Evolutionary conservation across 768 basidiomycete species (phyloP), one percentile per base, ranked within the genome.

Genomic region (Dioszegia hungarica): DNA sequence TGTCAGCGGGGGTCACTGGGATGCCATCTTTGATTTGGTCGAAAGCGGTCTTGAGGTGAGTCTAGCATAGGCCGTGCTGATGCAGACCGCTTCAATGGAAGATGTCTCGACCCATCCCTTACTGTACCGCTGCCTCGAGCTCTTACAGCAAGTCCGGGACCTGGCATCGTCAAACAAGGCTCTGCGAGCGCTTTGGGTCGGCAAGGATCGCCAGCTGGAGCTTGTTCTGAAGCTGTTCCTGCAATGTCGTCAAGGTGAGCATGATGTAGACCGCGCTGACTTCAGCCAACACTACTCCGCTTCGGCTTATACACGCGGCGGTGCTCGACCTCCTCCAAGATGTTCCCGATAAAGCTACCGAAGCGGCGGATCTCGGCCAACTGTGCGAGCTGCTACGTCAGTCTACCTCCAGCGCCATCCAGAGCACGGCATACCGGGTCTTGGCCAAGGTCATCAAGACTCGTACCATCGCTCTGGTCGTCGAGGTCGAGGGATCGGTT

Each of bases 1-100:
- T 68, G 80, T 94, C 1, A 79, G 84, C 14, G 95, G 94, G 0
- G 79, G 82, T 0, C 95, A 98, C 75, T 99, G 95, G 95, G 88
- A 90, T 46, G 82, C 92, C 31, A 84, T 92, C 4, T 93, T 89
- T 72, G 92, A 97, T 70, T 75, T 97, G 15, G 70, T 94, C 12
- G 92, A 94, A 74, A 87, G 81, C 57, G 89, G 88, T 66, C 79
- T 98, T 2, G 93, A 97, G 82, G 90, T 90, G 54, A 40, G 81
- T 66, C 14, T 19, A 33, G 5, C 47, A 8, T 47, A 29, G 19
- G 27, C 1, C 15, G 28, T 6, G 40, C 43, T 54, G 47, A 54
- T 38, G 19, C 28, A 48, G 51, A 40, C 28, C n/a, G 39, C 24
- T 15, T 81, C 83, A 0, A 78, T 87, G 17, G 77, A 78, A 4